Percentiles rank a stretch among this genome's conserved stretches.
Conservation (phyloP, 2,329 filamentous ascomycete genomes). For the Botrytis cinerea region DNA sequence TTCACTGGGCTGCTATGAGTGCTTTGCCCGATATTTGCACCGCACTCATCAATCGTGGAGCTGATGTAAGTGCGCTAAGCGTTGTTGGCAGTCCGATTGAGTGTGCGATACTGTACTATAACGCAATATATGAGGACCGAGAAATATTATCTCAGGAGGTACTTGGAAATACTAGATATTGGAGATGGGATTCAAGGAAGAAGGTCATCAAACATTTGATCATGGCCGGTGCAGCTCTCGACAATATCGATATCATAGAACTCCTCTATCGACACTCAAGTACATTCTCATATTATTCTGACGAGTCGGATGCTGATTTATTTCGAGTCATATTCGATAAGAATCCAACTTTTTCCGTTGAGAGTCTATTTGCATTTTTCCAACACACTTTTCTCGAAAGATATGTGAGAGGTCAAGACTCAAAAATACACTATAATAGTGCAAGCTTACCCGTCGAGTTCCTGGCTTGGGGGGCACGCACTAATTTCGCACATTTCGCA, state of each 20-base stretch:
- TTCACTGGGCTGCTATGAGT: slow-evolving; percentile 12
- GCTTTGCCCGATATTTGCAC: neutral
- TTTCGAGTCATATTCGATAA: neutral
- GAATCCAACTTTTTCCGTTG: neutral
- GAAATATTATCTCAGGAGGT: fast-evolving
- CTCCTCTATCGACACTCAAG: neutral
- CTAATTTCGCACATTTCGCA: neutral
- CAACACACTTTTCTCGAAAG: no score
- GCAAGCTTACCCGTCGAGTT: fast-evolving
- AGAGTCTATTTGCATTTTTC: neutral
- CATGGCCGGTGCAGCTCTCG: neutral
- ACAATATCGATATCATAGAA: neutral
- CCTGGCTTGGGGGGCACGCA: neutral
- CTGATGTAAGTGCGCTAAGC: neutral
- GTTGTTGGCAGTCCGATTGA: neutral
- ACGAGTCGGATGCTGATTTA: fast-evolving
- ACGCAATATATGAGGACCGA: neutral
- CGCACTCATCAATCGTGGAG: neutral
- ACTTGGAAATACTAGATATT: fast-evolving
- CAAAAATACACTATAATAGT: neutral
- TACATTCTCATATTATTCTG: fast-evolving
- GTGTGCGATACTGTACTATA: neutral
- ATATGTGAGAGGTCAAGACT: fast-evolving
- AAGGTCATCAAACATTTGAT: neutral
- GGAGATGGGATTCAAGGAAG: neutral